Evolutionary conservation across 345 rosid genomes (phyloP), one percentile per base, ranked within the genome.

Genomic region (Litchi chinensis): DNA sequence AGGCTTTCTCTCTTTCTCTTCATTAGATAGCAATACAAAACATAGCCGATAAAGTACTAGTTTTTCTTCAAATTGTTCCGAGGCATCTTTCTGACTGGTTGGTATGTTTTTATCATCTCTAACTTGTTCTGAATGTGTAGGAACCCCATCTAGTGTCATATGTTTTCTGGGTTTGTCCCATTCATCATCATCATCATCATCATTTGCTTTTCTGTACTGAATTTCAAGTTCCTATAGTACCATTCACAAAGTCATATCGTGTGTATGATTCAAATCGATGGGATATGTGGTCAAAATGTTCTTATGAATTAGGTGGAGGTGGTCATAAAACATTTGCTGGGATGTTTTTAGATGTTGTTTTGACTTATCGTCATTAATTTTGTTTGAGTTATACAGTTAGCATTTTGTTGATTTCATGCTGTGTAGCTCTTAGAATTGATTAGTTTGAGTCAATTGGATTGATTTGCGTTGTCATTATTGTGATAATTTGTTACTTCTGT

Each of bases 41-140:
- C 71, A 64, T 39, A 39, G 22, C 57, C 32, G 65, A 71, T 48
- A n/a, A 44, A 16, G 62, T 52, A n/a, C 41, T 54, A 5, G 26
- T 24, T 24, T 32, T 41, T 26, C 13, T 50, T 76, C 50, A 28
- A 37, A 1, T 68, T 48, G 57, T 80, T 78, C 70, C 65, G 76
- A 79, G 75, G 75, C 24, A 32, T 65, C 73, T 50, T 76, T 65
- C 68, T 81, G 39, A 52, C 28, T n/a, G 70, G 26, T 32, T 44
- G 72, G 81, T 79, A 54, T 39, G 70, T 52, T 63, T 64, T 71
- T 0, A 22, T 70, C 12, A 50, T 46, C 26, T 75, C 26, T 67
- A 11, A 16, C 13, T 37, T 52, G 26, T 46, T 48, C 62, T 28
- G 41, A 59, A 62, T 68, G 39, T 70, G 19, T 69, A 44, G 63